Percentiles rank a stretch among this genome's conserved stretches.
These are phyloP conservation scores for Termitomyces sp. DNA, from an alignment of 768 basidiomycete genomes.

Conservation along the genomic window DNA sequence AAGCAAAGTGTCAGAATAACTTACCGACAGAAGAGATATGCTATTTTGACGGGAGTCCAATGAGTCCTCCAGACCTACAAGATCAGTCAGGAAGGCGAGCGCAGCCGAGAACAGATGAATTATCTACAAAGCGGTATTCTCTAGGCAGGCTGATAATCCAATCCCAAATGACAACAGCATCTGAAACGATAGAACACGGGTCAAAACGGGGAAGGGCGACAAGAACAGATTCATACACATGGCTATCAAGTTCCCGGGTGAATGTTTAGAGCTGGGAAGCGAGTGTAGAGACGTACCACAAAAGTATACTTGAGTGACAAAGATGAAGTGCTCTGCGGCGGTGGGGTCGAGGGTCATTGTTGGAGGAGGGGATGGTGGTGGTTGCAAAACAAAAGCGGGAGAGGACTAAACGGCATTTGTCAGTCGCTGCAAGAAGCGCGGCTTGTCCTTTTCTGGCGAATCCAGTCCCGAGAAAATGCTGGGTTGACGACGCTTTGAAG, in stretches of 20 bases:
- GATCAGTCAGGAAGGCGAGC: constrained; percentile 14
- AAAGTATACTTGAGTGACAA: constrained; percentile 79
- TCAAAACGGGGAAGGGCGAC: constrained; percentile 22
- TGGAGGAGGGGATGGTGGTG: constrained; percentile 24
- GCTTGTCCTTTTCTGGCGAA: constrained; percentile 24
- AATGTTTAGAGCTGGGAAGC: constrained; percentile 18
- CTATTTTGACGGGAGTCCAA: constrained; percentile 81
- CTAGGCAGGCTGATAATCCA: constrained; percentile 75
- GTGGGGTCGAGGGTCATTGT: constrained; percentile 23
- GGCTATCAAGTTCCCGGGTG: constrained; percentile 38
- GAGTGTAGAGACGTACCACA: constrained; percentile 56
- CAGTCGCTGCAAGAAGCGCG: constrained; percentile 41
- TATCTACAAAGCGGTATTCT: constrained; percentile 70
- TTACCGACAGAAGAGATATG: constrained; percentile 81
- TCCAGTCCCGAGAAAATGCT: constrained; percentile 11
- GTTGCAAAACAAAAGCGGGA: constrained; percentile 32
- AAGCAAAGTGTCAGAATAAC: constrained; percentile 21
- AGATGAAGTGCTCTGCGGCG: constrained; percentile 72
- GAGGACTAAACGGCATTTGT: constrained; percentile 36
- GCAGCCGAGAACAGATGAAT: constrained; percentile 14
- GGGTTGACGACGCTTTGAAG: constrained; percentile 12
- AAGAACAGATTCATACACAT: constrained; percentile 50
- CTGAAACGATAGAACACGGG: constrained; percentile 31
- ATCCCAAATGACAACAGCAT: constrained; percentile 81
- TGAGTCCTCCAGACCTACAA: constrained; percentile 72